These are phyloP conservation scores for Agrocybe chaxingu DNA, from an alignment of 768 basidiomycete species.

Conservation along the genomic window DNA sequence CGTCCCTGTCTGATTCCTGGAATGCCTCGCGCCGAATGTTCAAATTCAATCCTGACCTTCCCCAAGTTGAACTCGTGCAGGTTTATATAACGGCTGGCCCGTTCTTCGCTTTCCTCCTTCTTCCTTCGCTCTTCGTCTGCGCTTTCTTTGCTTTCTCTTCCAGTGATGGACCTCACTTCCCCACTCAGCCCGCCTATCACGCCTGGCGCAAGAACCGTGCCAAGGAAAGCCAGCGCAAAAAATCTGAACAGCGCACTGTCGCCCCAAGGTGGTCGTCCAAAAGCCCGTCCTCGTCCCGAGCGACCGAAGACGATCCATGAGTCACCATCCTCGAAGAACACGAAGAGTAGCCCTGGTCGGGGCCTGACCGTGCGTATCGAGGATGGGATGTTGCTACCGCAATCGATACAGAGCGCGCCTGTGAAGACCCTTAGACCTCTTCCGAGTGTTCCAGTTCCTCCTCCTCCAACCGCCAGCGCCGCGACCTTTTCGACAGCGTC, in stretches of 20 bases:
- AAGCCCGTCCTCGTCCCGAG: neutral
- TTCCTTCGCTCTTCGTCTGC: neutral
- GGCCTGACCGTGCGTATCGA: constrained; percentile 15
- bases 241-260: neutral
- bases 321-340: neutral
- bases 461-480: constrained; percentile 1
- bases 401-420: constrained; percentile 14
- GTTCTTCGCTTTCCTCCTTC: constrained; percentile 2
- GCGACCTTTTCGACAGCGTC: neutral
- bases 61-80: constrained; percentile 1
- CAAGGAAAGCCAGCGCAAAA: constrained; percentile 4
- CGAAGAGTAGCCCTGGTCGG: constrained; percentile 8
- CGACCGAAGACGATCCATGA: constrained; percentile 2
- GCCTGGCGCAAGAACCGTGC: neutral
- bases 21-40: too few relatives aligned
- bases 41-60: neutral
- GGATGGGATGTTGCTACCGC: constrained; percentile 7
- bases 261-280: constrained; percentile 11
- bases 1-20: too few relatives aligned
- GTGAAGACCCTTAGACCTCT: constrained; percentile 8
- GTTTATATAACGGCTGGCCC: neutral
- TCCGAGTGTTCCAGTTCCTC: constrained; percentile 8
- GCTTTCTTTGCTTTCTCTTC: neutral
- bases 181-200: neutral
- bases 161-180: constrained; percentile 1